phyloP scores from a whole-genome alignment of 2,329 filamentous ascomycete species.

The Botrytis deweyae region DNA sequence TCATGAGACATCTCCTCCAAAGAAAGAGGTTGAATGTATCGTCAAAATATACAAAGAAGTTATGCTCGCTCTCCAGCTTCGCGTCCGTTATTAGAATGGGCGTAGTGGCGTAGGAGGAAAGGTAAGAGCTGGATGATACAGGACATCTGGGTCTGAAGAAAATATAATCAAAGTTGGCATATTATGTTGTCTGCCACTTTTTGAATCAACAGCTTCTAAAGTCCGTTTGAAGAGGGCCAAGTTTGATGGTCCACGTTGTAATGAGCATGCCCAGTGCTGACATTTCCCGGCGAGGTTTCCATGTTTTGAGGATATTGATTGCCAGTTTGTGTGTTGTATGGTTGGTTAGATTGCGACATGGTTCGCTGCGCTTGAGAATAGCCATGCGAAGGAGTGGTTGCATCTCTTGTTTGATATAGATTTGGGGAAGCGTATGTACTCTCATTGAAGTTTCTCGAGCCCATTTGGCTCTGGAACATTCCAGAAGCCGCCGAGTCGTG shows the following conservation, averaged over 20 bases:
- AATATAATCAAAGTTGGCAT: neutral
- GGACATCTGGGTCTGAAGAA: neutral
- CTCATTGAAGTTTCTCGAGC: constrained; percentile 3
- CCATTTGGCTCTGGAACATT: constrained; percentile 15
- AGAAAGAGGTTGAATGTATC: too few relatives aligned
- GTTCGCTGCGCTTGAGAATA: constrained; percentile 25
- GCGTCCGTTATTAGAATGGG: neutral
- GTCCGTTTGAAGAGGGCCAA: constrained; percentile 35
- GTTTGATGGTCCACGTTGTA: constrained; percentile 32
- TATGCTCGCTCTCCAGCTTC: neutral
- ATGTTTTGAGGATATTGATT: constrained; percentile 3
- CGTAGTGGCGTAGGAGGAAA: too few relatives aligned
- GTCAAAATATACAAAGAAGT: constrained; percentile 11
- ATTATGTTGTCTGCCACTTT: too few relatives aligned
- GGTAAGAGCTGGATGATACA: neutral
- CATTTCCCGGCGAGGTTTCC: constrained; percentile 30
- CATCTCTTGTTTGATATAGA: constrained; percentile 17
- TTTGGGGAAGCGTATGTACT: neutral
- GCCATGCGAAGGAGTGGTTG: constrained; percentile 24
- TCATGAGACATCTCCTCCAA: neutral
- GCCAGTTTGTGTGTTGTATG: constrained; percentile 7
- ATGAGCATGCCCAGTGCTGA: constrained; percentile 36
- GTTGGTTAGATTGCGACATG: neutral
- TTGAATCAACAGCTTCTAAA: neutral
- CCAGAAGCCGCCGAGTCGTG: constrained; percentile 1